Evolutionary conservation across 305 asterid genomes (phyloP).

Genomic region (Plantago coronopus): DNA sequence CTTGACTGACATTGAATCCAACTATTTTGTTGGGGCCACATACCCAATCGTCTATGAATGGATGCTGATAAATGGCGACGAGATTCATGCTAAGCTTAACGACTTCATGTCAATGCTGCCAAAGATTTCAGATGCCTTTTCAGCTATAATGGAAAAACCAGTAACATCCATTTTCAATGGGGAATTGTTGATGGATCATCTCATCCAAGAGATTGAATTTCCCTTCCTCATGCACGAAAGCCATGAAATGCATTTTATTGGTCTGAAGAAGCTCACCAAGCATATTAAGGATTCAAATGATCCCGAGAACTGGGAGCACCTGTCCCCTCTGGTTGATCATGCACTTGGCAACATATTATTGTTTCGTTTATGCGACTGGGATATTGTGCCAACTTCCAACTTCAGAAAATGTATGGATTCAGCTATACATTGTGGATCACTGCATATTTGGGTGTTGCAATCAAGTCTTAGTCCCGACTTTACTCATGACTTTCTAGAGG

Average conservation of each 20-base stretch:
- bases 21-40: neutral
- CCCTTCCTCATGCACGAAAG: too few species aligned
- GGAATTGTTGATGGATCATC: neutral
- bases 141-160: neutral
- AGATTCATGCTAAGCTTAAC: too few species aligned
- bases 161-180: neutral
- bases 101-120: too few species aligned
- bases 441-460: neutral
- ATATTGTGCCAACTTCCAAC: neutral
- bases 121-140: too few species aligned
- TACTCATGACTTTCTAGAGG: too few species aligned
- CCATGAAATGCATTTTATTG: neutral
- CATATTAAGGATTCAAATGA: neutral
- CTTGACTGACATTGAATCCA: neutral
- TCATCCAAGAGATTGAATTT: neutral
- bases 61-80: too few species aligned
- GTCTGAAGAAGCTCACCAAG: neutral
- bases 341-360: neutral
- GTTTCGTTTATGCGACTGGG: too few species aligned
- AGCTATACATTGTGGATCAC: neutral
- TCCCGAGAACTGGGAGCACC: neutral
- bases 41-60: too few species aligned
- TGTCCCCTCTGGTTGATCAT: neutral
- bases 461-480: too few species aligned
- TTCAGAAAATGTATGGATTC: neutral